These are phyloP conservation scores for Batkoa obscura DNA, from an alignment of 371 early-diverging fungal genomes.

Conservation along the genomic window DNA sequence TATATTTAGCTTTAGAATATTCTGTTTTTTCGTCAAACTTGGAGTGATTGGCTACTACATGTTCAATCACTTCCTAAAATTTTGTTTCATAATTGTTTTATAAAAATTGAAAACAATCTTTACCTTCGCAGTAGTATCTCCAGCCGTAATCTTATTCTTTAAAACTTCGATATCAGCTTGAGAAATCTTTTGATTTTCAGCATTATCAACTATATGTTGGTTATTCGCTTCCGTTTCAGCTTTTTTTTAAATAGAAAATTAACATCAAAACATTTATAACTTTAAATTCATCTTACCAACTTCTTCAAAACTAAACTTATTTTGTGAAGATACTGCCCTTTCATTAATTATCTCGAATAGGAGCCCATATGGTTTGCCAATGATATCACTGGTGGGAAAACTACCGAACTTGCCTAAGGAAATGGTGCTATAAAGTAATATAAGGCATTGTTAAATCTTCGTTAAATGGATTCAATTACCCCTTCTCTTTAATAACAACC, in stretches of 20 bases:
- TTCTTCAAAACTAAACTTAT: conserved; percentile 14
- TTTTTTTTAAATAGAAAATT: conserved; percentile 13
- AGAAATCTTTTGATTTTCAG: conserved; percentile 54
- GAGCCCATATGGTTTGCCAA: conserved; percentile 65
- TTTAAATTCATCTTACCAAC: conserved; percentile 17
- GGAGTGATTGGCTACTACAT: conserved; percentile 59
- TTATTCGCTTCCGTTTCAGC: conserved; percentile 80
- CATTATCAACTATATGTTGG: conserved; percentile 49
- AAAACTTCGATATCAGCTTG: conserved; percentile 67
- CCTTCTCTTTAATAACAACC: too few species aligned
- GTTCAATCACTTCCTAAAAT: conserved; percentile 45
- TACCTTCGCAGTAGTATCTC: conserved; percentile 35
- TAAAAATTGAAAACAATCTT: neutral
- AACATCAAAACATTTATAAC: neutral
- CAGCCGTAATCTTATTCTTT: conserved; percentile 51
- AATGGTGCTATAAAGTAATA: conserved; percentile 29
- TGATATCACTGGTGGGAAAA: conserved; percentile 52
- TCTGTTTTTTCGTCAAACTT: conserved; percentile 83
- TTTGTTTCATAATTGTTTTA: neutral
- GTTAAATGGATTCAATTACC: too few species aligned
- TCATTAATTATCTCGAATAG: conserved; percentile 57
- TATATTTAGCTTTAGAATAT: conserved; percentile 89
- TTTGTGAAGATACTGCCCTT: conserved; percentile 21
- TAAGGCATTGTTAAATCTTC: too few species aligned
- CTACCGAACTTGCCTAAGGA: conserved; percentile 85